Evolutionary conservation across 192 early-diverging fungal genomes (phyloP), one percentile per base, ranked within the genome.

Genomic region (Obelidium mucronatum): DNA sequence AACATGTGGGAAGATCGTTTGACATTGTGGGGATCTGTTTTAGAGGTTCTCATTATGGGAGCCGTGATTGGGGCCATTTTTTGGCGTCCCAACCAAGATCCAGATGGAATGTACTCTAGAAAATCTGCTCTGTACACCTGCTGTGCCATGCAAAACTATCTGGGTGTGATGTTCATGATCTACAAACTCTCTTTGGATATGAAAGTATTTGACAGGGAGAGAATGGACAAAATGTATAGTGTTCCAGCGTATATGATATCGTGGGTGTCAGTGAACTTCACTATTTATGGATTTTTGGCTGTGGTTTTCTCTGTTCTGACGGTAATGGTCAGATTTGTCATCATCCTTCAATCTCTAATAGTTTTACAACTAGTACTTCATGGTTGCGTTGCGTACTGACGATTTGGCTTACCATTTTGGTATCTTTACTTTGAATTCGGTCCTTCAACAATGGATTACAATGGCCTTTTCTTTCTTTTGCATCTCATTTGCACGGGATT

Each of bases 141-240:
- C 35, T 37, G 73, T 15, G 60, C 75, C 33, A 79, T 82, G 55
- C 79, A 83, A 42, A 82, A 73, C 36, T 86, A 84, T 72, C 70
- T 86, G 28, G 69, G 73, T 17, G 40, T 86, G 13, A 86, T 82
- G 76, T 84, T 83, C 56, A 70, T 81, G 61, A 63, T 83, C 30
- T 82, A 84, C 76, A 84, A 84, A 48, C 66, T 82, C 8, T 64
- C 67, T 30, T 36, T 54, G 51, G 82, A 84, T 40, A 79, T 86
- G 69, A 64, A 80, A 44, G 83, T 86, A 6, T 86, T 86, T 75
- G 85, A 86, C 58, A 61, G 81, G 15, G 85, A 86, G 40, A 72
- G 83, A 17, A 69, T 60, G 30, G 85, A 86, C 81, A 74, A 79
- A 30, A 86, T 86, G 85, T 86, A 86, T 59, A 70, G 77, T 24